Evolutionary conservation across 139 green algal genomes (phyloP).

Genomic region (Coccomyxa sp.): DNA sequence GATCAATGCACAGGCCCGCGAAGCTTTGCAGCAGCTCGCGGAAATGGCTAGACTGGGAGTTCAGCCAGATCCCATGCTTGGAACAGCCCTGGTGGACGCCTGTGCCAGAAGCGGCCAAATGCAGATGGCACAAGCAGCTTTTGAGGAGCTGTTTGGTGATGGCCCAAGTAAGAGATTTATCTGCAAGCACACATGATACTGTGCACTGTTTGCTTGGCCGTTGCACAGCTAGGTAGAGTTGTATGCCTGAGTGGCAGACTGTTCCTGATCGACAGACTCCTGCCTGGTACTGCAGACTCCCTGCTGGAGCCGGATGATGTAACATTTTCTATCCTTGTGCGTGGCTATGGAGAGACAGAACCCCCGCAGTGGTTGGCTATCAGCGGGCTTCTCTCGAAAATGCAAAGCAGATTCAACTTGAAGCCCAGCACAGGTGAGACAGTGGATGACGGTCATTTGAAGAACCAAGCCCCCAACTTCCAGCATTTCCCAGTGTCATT

Average conservation of each 20-base stretch:
- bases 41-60: conserved; percentile 62
- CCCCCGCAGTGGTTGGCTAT: conserved; percentile 71
- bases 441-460: background rate
- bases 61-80: conserved; percentile 74
- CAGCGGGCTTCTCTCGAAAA: conserved; percentile 48
- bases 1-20: conserved; percentile 18
- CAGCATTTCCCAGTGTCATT: background rate
- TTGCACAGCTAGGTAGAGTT: too few relatives aligned
- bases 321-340: conserved; percentile 71
- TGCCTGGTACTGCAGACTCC: conserved; percentile 7
- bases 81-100: conserved; percentile 73
- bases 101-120: conserved; percentile 63
- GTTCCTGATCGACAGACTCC: too few relatives aligned
- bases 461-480: background rate
- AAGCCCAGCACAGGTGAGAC: conserved; percentile 45
- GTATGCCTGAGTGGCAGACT: too few relatives aligned
- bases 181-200: too few relatives aligned
- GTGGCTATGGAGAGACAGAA: conserved; percentile 59
- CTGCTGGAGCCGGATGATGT: conserved; percentile 77
- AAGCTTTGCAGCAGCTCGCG: conserved; percentile 63
- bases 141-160: conserved; percentile 74
- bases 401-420: conserved; percentile 60
- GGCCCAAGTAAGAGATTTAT: too few relatives aligned
- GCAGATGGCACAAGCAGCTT: conserved; percentile 69
- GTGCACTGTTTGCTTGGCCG: too few relatives aligned